Evolutionary conservation across 352 stramenopile species (phyloP).

Genomic region (Globisporangium iwayamae): DNA sequence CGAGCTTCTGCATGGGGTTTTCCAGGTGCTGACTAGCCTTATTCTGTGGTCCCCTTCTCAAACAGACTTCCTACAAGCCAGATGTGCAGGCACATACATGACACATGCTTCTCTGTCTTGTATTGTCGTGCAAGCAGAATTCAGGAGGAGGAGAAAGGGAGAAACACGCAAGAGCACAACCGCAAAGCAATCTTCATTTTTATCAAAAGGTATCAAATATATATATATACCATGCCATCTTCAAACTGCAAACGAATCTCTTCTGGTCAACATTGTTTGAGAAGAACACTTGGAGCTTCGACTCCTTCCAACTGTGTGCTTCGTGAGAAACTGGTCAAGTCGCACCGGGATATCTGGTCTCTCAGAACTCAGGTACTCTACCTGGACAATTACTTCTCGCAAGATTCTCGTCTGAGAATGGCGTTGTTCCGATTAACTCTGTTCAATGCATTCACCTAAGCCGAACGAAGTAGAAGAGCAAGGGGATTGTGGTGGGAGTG

Average conservation of each 20-base stretch:
- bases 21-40: neutral
- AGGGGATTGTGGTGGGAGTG: no score
- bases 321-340: no score
- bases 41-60: neutral
- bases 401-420: neutral
- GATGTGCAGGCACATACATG: neutral
- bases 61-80: neutral
- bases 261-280: no score
- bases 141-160: neutral
- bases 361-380: neutral
- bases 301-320: no score
- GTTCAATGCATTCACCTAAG: no score
- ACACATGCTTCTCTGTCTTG: no score
- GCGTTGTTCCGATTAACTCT: no score
- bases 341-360: neutral
- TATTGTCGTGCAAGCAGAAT: neutral
- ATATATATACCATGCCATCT: neutral
- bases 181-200: no score
- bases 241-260: neutral
- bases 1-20: neutral
- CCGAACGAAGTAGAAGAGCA: no score
- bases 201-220: no score
- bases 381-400: neutral
- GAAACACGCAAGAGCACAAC: no score
- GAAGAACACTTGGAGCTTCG: no score